Base-by-base conservation (phyloP, 1,284 basidiomycete genomes). In the Puccinia hordei region DNA sequence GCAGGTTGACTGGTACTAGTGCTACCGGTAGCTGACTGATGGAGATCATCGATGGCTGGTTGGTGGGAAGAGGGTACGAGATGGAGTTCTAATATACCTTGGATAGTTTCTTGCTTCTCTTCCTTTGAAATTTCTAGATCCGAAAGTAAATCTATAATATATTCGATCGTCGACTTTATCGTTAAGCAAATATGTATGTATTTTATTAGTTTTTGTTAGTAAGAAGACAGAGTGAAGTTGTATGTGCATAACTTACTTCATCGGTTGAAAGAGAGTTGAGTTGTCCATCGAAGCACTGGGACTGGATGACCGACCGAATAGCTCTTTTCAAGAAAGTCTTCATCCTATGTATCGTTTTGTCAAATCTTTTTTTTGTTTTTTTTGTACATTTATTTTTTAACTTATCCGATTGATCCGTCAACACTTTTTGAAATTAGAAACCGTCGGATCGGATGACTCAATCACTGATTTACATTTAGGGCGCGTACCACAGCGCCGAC, bases 11-110 rank as follows among this genome's bases (percentile, higher is more conserved):
- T 38, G 13, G 66, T 30, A 49, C 53, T 55, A 55, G n/a, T n/a
- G n/a, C 35, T 41, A 63, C 35, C 35, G 35, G 30, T 27, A 33
- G 57, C n/a, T n/a, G n/a, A 17, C 27, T 19, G 30, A 59, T 59
- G 30, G 27, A 30, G 30, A 57, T n/a, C n/a, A 65, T 66, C 13
- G 65, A n/a, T 2, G 24, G 65, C 3, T 63, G 13, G 15, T 35
- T 30, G 65, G 3, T 38, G 41, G 12, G 46, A 51, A 24, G 71
- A 73, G 2, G 51, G 51, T 69, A 69, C 75, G 17, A 57, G 24
- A 69, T 79, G 51, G 57, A 79, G 76, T 24, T 79, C 76, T 17
- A 79, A 59, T n/a, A 79, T 79, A 27, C 76, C 76, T n/a, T 61
- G 65, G 24, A 79, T 79, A 22, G 76, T 79, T 27, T 79, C 76